phyloP scores from a whole-genome alignment of 805 yeast species.

The Starmerella sp. region DNA sequence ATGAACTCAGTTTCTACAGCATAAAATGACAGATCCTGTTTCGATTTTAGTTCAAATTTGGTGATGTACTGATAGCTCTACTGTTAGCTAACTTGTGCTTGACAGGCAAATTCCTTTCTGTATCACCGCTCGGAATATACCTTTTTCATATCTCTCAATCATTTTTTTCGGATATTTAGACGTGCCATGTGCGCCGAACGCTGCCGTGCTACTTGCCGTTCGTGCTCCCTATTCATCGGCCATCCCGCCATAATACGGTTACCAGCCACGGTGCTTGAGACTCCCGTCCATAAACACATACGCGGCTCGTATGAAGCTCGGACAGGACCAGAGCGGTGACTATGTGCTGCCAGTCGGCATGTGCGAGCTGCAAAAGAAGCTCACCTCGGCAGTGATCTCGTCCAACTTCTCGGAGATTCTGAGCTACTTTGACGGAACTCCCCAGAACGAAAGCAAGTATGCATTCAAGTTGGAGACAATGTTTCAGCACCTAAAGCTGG shows the following conservation, averaged over 20 bases:
- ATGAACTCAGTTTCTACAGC: too few species aligned
- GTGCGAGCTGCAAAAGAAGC: slow-evolving; percentile 53
- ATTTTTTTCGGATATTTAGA: too few species aligned
- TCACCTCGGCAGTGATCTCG: slow-evolving; percentile 84
- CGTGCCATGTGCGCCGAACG: too few species aligned
- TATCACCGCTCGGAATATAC: too few species aligned
- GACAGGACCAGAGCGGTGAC: slow-evolving; percentile 9
- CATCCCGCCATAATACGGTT: neutral
- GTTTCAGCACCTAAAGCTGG: slow-evolving; percentile 62
- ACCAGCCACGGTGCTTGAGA: neutral
- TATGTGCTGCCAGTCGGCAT: slow-evolving; percentile 21
- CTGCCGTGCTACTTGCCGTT: neutral
- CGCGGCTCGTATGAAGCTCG: slow-evolving; percentile 2
- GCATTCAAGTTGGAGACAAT: slow-evolving; percentile 53
- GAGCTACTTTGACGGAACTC: slow-evolving; percentile 59
- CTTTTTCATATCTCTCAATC: too few species aligned
- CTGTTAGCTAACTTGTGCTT: too few species aligned
- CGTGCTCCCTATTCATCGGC: neutral
- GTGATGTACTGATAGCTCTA: too few species aligned
- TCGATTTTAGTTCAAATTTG: too few species aligned
- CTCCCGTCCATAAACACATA: neutral
- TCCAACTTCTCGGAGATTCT: slow-evolving; percentile 84
- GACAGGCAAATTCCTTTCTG: too few species aligned
- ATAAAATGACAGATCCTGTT: too few species aligned
- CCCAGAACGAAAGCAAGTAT: slow-evolving; percentile 44